Percentiles rank a stretch among this genome's conserved stretches.
Evolutionary conservation across 2,329 filamentous ascomycete genomes (phyloP).

Genomic region (Xylaria sp.): DNA sequence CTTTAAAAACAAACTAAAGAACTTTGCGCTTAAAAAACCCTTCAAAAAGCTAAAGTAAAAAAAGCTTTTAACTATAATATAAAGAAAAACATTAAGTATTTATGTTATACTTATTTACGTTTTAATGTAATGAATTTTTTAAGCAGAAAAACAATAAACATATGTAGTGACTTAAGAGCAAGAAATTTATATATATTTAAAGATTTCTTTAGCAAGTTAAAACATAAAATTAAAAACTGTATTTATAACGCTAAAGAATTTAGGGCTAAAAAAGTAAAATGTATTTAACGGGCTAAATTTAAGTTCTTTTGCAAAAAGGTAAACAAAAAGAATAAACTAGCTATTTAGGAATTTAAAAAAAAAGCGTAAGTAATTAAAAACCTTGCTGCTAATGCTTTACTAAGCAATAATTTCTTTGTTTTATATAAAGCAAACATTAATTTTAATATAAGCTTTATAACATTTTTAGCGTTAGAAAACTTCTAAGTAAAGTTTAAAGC

Average conservation of each 20-base stretch:
- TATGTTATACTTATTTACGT: not conserved
- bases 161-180: not conserved
- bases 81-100: not conserved
- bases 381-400: not conserved
- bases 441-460: conserved; percentile 1
- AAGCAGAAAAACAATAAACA: not conserved
- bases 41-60: not conserved
- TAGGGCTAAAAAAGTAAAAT: not conserved
- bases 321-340: not conserved
- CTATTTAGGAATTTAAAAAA: not conserved
- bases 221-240: not conserved
- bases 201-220: not conserved
- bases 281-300: not conserved
- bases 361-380: not conserved
- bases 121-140: not conserved
- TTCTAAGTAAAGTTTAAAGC: not conserved
- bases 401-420: not conserved
- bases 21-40: not conserved
- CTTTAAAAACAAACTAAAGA: not conserved
- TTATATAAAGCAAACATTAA: not conserved
- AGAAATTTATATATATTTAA: not conserved
- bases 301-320: not conserved
- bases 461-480: not conserved
- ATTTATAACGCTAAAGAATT: not conserved
- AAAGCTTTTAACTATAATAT: not conserved